Evolutionary conservation across 2,329 filamentous ascomycete species (phyloP), one percentile per base, ranked within the genome.

Genomic region (Raffaelea arxii): DNA sequence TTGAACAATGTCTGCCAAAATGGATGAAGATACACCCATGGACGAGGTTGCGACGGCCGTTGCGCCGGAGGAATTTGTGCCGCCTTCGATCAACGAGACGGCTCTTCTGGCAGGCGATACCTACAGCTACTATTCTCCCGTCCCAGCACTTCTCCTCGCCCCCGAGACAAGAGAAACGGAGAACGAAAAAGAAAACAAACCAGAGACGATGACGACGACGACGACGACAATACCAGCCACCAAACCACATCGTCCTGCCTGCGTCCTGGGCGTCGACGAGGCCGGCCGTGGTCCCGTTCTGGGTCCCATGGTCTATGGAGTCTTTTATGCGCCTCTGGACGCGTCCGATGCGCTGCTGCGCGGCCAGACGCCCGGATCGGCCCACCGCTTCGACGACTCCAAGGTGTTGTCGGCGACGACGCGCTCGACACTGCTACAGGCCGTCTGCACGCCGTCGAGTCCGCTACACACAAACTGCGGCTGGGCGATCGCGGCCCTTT

Each of bases 271-370:
- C 51, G 84, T 97, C 43, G 91, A 97, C 63, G 91, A 97, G 71
- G 91, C 91, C 55, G 91, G 91, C 40, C 80, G 91, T 58, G 91
- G 91, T 2, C 91, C 91, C 22, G 91, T 96, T n/a, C 77, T 97
- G 12, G 91, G 86, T 55, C 82, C 72, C 56, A 83, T 85, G 81
- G 80, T 84, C 56, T 85, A 85, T 68, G 77, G 74, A 53, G 69
- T 82, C 57, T 83, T 82, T 67, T 81, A 77, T 68, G 86, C 94
- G 54, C 94, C 94, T 44, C 64, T 86, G 2, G 74, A 80, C 0
- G 70, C 80, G 24, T 77, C 82, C 23, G 80, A 83, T 59, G 75
- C 84, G 1, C 78, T 96, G 24, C 80, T 97, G 21, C 84, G 86
- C 4, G 53, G 53, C 38, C 43, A 51, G 48, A 19, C 38, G 7